Evolutionary conservation across 331 rosid genomes (phyloP).

Genomic region (Acacia concinna): DNA sequence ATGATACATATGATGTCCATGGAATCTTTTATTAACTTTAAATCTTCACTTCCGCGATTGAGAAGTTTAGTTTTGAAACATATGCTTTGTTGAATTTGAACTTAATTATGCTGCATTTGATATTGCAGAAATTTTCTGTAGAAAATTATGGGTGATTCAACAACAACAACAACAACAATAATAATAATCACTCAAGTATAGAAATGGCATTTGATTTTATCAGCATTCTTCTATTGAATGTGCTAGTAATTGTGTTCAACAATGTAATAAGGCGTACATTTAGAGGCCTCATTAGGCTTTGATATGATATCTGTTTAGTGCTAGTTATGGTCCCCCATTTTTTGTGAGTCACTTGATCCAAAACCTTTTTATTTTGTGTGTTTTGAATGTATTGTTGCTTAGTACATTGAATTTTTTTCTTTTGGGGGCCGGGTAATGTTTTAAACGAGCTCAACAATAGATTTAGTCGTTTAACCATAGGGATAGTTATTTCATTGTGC

Average conservation of each 20-base stretch:
- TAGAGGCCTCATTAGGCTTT: too few species aligned
- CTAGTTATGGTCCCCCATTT: too few species aligned
- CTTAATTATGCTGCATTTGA: not conserved
- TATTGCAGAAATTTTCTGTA: too few species aligned
- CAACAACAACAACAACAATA: too few species aligned
- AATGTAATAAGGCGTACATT: too few species aligned
- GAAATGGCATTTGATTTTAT: too few species aligned
- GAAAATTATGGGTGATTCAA: too few species aligned
- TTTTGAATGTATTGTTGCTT: not conserved
- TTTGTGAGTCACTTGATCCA: not conserved
- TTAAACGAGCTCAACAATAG: not conserved
- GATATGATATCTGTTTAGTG: too few species aligned
- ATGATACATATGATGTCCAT: not conserved
- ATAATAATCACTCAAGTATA: too few species aligned
- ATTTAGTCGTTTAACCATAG: not conserved
- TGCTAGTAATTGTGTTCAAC: too few species aligned
- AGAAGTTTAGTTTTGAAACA: not conserved
- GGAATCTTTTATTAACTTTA: not conserved
- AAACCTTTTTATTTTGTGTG: not conserved
- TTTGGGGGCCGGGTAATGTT: not conserved
- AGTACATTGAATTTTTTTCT: not conserved
- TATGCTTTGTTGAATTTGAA: not conserved
- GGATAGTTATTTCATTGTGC: too few species aligned
- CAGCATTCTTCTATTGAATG: too few species aligned
- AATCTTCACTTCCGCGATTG: not conserved